A percentile compares a stretch with the other conserved stretches of the same genome.
Evolutionary conservation across 495 filamentous ascomycete species (phyloP).

Genomic region (Xylaria curta): DNA sequence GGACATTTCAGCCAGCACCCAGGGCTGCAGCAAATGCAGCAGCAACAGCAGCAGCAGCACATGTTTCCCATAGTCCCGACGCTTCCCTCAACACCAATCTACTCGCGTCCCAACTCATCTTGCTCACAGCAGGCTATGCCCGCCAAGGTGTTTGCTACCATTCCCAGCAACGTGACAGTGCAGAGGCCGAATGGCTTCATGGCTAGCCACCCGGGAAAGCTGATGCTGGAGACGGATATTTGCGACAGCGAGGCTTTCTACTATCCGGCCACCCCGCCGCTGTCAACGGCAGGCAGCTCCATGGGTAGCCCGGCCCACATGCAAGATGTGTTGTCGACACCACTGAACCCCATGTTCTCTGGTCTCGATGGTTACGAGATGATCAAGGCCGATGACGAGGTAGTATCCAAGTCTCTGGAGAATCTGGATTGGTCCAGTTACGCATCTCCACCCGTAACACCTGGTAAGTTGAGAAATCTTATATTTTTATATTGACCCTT

Average conservation of each 20-base stretch:
- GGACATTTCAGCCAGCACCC: conserved; percentile 84
- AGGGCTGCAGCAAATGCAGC: conserved; percentile 51
- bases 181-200: conserved; percentile 78
- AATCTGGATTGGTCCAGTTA: conserved; percentile 77
- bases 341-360: conserved; percentile 80
- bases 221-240: conserved; percentile 83
- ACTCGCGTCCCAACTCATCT: conserved; percentile 74
- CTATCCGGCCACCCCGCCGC: conserved; percentile 86
- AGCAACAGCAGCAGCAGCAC: conserved; percentile 49
- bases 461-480: conserved; percentile 71
- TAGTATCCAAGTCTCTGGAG: conserved; percentile 76
- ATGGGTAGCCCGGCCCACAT: conserved; percentile 83
- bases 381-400: conserved; percentile 76
- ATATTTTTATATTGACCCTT: conserved; percentile 31
- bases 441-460: conserved; percentile 86
- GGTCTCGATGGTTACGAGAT: conserved; percentile 75
- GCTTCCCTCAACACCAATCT: conserved; percentile 71
- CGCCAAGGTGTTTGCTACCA: conserved; percentile 64
- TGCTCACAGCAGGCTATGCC: conserved; percentile 65
- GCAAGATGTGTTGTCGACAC: conserved; percentile 79
- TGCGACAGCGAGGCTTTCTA: conserved; percentile 69
- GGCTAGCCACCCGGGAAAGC: conserved; percentile 70
- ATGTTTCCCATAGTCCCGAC: conserved; percentile 59
- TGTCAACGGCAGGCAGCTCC: conserved; percentile 82
- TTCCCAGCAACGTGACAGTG: conserved; percentile 70